Conservation (phyloP, 2,329 filamentous ascomycete species). For the Cucurbitaria berberidis region DNA sequence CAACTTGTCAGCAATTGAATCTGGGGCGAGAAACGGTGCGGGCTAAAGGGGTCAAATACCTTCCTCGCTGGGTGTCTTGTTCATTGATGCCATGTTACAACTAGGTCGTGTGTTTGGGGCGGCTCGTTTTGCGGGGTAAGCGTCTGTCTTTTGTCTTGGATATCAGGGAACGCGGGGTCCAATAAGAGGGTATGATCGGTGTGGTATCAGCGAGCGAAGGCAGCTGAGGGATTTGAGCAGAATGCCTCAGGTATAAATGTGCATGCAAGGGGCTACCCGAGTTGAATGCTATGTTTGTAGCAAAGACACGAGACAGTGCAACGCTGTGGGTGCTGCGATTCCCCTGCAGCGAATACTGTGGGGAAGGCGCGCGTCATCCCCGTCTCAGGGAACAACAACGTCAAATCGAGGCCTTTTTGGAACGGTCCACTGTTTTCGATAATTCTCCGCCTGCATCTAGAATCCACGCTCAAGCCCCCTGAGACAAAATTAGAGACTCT, state of each 20-base stretch:
- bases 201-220: not conserved
- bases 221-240: not conserved
- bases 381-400: not conserved
- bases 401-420: slow-evolving; percentile 1
- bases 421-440: slow-evolving; percentile 5
- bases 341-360: slow-evolving; percentile 6
- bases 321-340: not conserved
- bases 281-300: not conserved
- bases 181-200: not conserved
- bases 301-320: not conserved
- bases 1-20: not conserved
- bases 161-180: slow-evolving; percentile 3
- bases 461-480: slow-evolving; percentile 1
- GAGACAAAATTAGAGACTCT: not conserved
- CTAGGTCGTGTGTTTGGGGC: not conserved
- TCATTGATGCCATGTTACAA: slow-evolving; percentile 16
- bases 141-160: not conserved
- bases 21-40: not conserved
- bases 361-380: slow-evolving; percentile 18
- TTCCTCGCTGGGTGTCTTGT: slow-evolving; percentile 28
- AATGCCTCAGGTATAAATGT: not conserved
- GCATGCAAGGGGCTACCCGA: not conserved
- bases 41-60: slow-evolving; percentile 6
- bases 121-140: slow-evolving; percentile 11
- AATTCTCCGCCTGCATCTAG: slow-evolving; percentile 13